These are phyloP conservation scores for Fusarium sp. DNA, from an alignment of 2,329 filamentous ascomycete genomes.

Conservation along the genomic window DNA sequence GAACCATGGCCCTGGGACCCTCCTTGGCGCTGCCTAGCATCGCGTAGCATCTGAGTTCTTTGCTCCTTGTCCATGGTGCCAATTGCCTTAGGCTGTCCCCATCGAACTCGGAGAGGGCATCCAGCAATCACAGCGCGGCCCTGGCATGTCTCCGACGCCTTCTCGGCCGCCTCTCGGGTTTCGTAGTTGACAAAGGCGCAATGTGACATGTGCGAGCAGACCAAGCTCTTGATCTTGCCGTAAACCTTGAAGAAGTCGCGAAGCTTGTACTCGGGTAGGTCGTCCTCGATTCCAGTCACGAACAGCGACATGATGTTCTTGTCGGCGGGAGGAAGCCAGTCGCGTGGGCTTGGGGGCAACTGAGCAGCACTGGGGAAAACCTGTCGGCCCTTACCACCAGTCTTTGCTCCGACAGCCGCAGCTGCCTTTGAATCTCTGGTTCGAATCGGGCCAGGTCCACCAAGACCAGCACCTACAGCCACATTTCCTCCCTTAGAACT, in stretches of 20 bases:
- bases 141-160: slow-evolving; percentile 85
- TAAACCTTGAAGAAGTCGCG: slow-evolving; percentile 90
- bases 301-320: slow-evolving; percentile 92
- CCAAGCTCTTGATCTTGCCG: slow-evolving; percentile 90
- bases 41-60: slow-evolving; percentile 82
- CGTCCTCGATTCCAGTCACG: slow-evolving; percentile 94
- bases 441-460: slow-evolving; percentile 81
- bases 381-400: slow-evolving; percentile 62
- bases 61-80: slow-evolving; percentile 93
- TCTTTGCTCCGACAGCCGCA: slow-evolving; percentile 62
- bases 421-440: slow-evolving; percentile 75
- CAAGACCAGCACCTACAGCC: slow-evolving; percentile 67
- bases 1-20: slow-evolving; percentile 31
- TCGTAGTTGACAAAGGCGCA: slow-evolving; percentile 98
- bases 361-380: slow-evolving; percentile 79
- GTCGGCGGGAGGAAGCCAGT: slow-evolving; percentile 88
- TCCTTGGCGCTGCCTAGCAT: slow-evolving; percentile 66
- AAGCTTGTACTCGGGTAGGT: slow-evolving; percentile 91
- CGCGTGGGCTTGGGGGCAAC: slow-evolving; percentile 83
- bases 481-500: slow-evolving; percentile 60
- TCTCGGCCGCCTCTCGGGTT: slow-evolving; percentile 85
- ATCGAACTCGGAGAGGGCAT: slow-evolving; percentile 89
- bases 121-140: slow-evolving; percentile 91
- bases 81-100: slow-evolving; percentile 92
- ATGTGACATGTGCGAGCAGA: slow-evolving; percentile 97